These are phyloP conservation scores for Irpex sp. DNA, from an alignment of 1,284 basidiomycete species.

Conservation along the genomic window DNA sequence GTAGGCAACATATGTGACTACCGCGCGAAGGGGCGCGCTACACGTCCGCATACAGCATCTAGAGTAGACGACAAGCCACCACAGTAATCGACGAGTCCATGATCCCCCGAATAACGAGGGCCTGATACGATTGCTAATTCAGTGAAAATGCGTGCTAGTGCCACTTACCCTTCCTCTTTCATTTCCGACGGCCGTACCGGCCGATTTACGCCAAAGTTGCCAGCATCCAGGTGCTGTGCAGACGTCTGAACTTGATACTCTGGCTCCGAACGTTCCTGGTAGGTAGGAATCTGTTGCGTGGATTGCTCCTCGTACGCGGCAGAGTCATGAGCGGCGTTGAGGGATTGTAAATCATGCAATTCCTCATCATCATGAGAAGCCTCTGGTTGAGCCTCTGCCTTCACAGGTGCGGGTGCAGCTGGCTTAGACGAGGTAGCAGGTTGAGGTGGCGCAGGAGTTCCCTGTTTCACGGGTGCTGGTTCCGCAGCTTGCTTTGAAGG, in stretches of 20 bases:
- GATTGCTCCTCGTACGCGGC: conserved; percentile 21
- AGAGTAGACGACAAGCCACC: conserved; percentile 21
- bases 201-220: conserved; percentile 44
- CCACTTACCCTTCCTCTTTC: conserved; percentile 98
- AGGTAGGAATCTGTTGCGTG: conserved; percentile 73
- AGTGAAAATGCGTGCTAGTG: background rate
- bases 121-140: background rate
- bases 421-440: conserved; percentile 20
- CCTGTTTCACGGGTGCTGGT: conserved; percentile 5
- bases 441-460: conserved; percentile 24
- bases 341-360: conserved; percentile 9
- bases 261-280: conserved; percentile 50
- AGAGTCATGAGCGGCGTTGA: conserved; percentile 7
- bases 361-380: conserved; percentile 9
- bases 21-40: conserved; percentile 32
- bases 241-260: conserved; percentile 42
- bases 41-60: conserved; percentile 24
- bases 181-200: conserved; percentile 88
- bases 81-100: background rate
- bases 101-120: background rate
- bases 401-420: conserved; percentile 15
- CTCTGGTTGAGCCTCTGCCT: conserved; percentile 15
- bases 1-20: conserved; percentile 40
- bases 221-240: conserved; percentile 33
- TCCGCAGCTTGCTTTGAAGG: conserved; percentile 10